These are phyloP conservation scores for Arthrobotrys sinensis DNA, from an alignment of 2,329 filamentous ascomycete species.

Conservation along the genomic window DNA sequence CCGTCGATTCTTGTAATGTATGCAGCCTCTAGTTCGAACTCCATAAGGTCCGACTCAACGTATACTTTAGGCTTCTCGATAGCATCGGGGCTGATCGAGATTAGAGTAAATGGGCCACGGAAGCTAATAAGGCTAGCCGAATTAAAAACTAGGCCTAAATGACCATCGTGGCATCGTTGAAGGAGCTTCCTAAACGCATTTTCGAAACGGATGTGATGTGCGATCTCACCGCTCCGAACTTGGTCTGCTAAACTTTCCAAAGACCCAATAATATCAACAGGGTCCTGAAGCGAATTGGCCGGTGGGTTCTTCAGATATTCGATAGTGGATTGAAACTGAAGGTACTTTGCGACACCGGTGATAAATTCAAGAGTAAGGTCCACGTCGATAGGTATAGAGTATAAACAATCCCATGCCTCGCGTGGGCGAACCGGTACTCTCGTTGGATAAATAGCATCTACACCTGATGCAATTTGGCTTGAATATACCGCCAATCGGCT, in stretches of 20 bases:
- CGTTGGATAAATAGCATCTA: conserved; percentile 23
- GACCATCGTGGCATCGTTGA: conserved; percentile 56
- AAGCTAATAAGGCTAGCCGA: conserved; percentile 18
- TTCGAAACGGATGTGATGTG: conserved; percentile 52
- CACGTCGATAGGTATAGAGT: conserved; percentile 42
- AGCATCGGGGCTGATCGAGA: conserved; percentile 52
- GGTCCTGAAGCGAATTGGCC: conserved; percentile 43
- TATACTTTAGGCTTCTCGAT: conserved; percentile 51
- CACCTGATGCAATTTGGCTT: neutral
- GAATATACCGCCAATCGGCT: conserved; percentile 27
- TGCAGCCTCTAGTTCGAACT: conserved; percentile 8
- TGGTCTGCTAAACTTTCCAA: conserved; percentile 33
- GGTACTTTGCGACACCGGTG: conserved; percentile 44
- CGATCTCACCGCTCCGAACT: conserved; percentile 37
- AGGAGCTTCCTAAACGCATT: conserved; percentile 37
- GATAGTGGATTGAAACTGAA: conserved; percentile 56
- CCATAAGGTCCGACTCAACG: conserved; percentile 31
- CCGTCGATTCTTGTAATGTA: conserved; percentile 52
- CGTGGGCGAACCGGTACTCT: conserved; percentile 44
- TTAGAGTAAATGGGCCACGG: conserved; percentile 40
- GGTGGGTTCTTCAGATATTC: conserved; percentile 48
- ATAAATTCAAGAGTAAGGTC: conserved; percentile 50
- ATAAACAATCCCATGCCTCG: conserved; percentile 56
- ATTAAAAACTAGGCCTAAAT: conserved; percentile 41
- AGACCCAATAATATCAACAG: conserved; percentile 47